Percentiles rank a stretch among this genome's conserved stretches.
Evolutionary conservation across 495 filamentous ascomycete genomes (phyloP).

Genomic region (Astrothelium macrocarpum): DNA sequence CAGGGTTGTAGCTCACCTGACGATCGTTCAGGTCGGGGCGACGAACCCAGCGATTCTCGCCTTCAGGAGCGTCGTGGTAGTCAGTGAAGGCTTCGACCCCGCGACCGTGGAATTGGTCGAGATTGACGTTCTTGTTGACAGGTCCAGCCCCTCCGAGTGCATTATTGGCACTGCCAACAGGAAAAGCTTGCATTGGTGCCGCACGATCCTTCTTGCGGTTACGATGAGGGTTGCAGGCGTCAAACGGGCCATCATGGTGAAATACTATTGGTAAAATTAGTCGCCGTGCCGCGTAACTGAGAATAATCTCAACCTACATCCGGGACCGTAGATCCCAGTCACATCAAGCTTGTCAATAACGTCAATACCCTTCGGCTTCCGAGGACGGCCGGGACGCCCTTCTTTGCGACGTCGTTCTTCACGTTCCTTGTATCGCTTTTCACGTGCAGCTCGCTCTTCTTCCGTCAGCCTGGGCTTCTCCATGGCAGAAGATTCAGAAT

Average conservation of each 20-base stretch:
- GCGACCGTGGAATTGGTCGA: conserved; percentile 70
- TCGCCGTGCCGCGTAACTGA: neutral
- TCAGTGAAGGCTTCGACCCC: conserved; percentile 80
- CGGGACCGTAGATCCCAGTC: conserved; percentile 91
- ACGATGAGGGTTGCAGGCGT: conserved; percentile 92
- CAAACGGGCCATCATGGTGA: conserved; percentile 97
- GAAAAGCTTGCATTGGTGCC: conserved; percentile 95
- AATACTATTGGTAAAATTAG: conserved; percentile 53
- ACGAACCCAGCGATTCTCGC: conserved; percentile 27
- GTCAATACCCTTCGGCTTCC: conserved; percentile 60
- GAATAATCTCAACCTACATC: conserved; percentile 52
- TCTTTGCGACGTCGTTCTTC: conserved; percentile 44
- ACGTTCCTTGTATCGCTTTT: conserved; percentile 61
- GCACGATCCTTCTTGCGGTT: conserved; percentile 78
- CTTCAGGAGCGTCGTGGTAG: conserved; percentile 37
- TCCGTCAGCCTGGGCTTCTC: conserved; percentile 46
- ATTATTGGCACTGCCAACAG: conserved; percentile 84
- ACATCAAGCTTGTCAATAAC: conserved; percentile 97
- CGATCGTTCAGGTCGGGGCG: conserved; percentile 36
- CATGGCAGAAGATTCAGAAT: conserved; percentile 88
- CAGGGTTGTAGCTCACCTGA: conserved; percentile 46
- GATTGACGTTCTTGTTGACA: conserved; percentile 68
- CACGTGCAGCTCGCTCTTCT: conserved; percentile 55
- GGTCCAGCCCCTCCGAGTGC: conserved; percentile 82
- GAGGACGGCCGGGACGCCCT: conserved; percentile 37